Evolutionary conservation across 192 early-diverging fungal species (phyloP), one percentile per base, ranked within the genome.

Genomic region (Backusella morwellensis): DNA sequence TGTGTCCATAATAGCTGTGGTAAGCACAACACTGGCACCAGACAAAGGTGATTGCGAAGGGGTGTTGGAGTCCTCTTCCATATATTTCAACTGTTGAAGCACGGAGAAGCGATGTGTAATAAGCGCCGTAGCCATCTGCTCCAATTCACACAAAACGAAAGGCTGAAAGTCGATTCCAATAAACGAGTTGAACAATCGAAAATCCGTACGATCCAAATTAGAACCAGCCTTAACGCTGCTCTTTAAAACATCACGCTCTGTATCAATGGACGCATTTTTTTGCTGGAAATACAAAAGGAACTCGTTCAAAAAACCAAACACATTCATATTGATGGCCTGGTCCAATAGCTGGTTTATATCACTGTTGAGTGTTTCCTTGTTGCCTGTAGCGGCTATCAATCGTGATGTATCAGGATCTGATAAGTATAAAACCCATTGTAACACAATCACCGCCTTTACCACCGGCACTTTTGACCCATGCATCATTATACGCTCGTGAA

Each of bases 281-380:
- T 75, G 67, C 66, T 75, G 76, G 54, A 79, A 86, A 85, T 35
- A 86, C 23, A 93, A 84, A 23, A 92, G 74, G 70, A 90, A 91
- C 76, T 90, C 84, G 23, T 85, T 85, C n/a, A 89, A 89, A 80
- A 92, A 92, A 35, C 87, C 86, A 44, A 92, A 91, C 0, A 88
- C 88, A 70, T 88, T 84, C 68, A 85, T 81, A 29, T 73, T 75
- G 15, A 93, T 84, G 0, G 89, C 89, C 12, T 80, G 83, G 76
- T 93, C 84, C 11, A 87, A 85, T 32, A 91, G 82, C 47, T 80
- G 72, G 50, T 86, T 84, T n/a, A 92, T 70, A 4, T 87, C 77
- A 3, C 8, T 29, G 32, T 42, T 26, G 6, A 21, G 34, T 34
- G 21, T 11, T 8, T 67, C 44, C 17, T n/a, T 42, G 40, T 44